Conservation (phyloP, 139 green algal species). For the Yamagishiella unicocca region DNA sequence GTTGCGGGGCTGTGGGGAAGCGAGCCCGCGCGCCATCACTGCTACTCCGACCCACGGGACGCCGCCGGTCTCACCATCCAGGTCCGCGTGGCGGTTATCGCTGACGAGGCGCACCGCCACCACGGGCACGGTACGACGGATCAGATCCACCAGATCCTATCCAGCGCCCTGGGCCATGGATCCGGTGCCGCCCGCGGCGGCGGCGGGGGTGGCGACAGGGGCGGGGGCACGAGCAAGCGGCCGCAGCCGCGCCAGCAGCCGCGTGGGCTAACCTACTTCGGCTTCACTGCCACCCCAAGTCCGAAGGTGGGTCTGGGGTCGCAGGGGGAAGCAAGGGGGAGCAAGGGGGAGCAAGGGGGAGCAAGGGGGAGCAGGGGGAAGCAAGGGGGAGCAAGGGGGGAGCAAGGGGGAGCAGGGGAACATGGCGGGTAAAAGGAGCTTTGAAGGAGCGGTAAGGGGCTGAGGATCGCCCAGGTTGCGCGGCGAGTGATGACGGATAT, state of each 20-base stretch:
- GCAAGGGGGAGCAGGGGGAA: background rate
- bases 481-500: too few species aligned
- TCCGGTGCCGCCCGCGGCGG: background rate
- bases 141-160: constrained; percentile 49
- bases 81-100: constrained; percentile 56
- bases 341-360: background rate
- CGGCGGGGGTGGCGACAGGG: background rate
- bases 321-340: background rate
- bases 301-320: constrained; percentile 4
- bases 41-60: too few species aligned
- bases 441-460: too few species aligned
- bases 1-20: too few species aligned
- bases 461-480: too few species aligned
- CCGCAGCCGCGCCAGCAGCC: constrained; percentile 37
- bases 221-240: background rate
- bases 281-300: constrained; percentile 60
- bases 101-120: constrained; percentile 64
- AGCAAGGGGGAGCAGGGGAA: too few species aligned
- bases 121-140: constrained; percentile 56
- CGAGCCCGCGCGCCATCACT: too few species aligned
- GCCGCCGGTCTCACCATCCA: background rate
- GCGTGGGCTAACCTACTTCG: constrained; percentile 54
- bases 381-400: too few species aligned
- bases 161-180: background rate
- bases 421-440: too few species aligned